Conservation (phyloP, 2,329 filamentous ascomycete genomes). For the Fusarium sambucinum region DNA sequence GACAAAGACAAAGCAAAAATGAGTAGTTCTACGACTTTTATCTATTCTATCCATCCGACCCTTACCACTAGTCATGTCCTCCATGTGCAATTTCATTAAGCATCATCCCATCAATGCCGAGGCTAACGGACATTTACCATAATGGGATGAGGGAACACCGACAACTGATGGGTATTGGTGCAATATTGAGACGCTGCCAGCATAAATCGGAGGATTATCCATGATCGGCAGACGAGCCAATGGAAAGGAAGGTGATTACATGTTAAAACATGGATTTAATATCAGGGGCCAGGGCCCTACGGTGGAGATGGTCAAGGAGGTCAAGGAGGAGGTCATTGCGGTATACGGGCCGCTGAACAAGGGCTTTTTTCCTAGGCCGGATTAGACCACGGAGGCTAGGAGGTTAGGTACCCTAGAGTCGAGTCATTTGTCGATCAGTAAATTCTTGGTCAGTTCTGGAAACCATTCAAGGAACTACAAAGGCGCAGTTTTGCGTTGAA, state of each 20-base stretch:
- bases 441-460: neutral
- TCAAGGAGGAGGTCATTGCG: no score
- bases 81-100: neutral
- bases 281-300: neutral
- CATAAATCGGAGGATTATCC: slow-evolving; percentile 1
- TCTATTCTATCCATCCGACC: neutral
- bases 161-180: slow-evolving; percentile 16
- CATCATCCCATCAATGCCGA: slow-evolving; percentile 24
- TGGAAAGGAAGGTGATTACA: slow-evolving; percentile 13
- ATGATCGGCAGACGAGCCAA: slow-evolving; percentile 7
- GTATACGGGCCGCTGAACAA: neutral
- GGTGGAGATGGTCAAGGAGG: slow-evolving; percentile 17
- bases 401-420: neutral
- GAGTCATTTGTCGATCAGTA: neutral
- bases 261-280: slow-evolving; percentile 25
- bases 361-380: neutral
- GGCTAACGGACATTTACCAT: slow-evolving; percentile 25
- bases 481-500: neutral
- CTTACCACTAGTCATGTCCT: neutral
- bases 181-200: slow-evolving; percentile 6
- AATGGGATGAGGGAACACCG: slow-evolving; percentile 10
- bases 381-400: neutral
- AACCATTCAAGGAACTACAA: neutral
- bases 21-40: slow-evolving; percentile 1
- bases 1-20: neutral